phyloP scores from a whole-genome alignment of 495 filamentous ascomycete species.

The Neurospora sp. region DNA sequence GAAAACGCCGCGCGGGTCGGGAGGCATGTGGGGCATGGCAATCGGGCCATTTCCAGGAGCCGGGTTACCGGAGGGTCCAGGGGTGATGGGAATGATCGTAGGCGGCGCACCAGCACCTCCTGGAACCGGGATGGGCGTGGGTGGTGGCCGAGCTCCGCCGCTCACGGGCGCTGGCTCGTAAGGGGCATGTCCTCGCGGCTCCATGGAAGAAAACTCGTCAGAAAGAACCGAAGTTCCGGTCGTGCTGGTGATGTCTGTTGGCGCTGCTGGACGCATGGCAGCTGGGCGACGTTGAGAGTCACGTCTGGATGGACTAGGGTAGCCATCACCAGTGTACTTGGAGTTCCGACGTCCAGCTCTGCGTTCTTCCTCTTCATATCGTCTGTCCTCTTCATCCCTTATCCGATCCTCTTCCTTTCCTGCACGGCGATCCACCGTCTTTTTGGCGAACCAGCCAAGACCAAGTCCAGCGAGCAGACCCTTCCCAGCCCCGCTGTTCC shows the following conservation, averaged over 20 bases:
- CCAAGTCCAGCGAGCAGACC: conserved; percentile 58
- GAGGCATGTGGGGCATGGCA: conserved; percentile 39
- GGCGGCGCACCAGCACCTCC: not conserved
- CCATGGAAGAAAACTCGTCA: conserved; percentile 29
- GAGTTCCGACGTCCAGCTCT: conserved; percentile 28
- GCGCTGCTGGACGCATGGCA: conserved; percentile 25
- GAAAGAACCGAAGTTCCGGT: conserved; percentile 21
- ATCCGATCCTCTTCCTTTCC: conserved; percentile 55
- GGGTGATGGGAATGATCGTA: conserved; percentile 31
- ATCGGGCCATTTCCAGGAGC: conserved; percentile 14
- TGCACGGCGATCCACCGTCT: conserved; percentile 51
- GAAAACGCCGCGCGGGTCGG: conserved; percentile 46
- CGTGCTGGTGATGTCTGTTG: conserved; percentile 19
- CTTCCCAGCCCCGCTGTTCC: conserved; percentile 35
- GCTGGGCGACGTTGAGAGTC: conserved; percentile 29
- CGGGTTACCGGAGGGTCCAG: not conserved
- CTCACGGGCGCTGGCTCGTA: conserved; percentile 21
- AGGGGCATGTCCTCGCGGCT: conserved; percentile 18
- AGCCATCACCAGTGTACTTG: conserved; percentile 50
- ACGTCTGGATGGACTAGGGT: conserved; percentile 44
- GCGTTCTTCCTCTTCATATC: conserved; percentile 39
- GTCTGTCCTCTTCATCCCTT: conserved; percentile 44
- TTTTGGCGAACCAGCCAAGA: conserved; percentile 51
- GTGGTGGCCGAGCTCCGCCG: conserved; percentile 2
- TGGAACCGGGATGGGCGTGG: not conserved